phyloP scores from a whole-genome alignment of 2,329 filamentous ascomycete genomes.

The Aureobasidium sp. region DNA sequence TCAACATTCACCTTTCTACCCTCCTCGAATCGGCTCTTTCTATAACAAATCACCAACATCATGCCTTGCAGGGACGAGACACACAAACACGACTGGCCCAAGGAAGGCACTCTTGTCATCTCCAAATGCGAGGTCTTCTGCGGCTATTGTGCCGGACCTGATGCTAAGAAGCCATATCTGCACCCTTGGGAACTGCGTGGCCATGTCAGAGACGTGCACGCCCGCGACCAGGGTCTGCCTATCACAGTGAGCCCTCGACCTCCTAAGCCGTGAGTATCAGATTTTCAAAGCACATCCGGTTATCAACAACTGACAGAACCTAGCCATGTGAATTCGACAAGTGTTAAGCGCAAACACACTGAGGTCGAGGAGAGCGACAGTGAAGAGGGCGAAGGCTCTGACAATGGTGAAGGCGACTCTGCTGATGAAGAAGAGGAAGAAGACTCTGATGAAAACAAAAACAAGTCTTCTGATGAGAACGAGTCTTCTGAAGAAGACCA shows the following conservation, averaged over 20 bases:
- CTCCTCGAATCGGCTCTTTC: not conserved
- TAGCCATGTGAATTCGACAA: not conserved
- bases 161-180: not conserved
- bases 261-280: not conserved
- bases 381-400: not conserved
- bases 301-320: not conserved
- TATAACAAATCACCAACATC: not conserved
- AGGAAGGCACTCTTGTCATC: not conserved
- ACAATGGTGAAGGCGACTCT: not conserved
- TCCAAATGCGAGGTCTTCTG: slow-evolving; percentile 3
- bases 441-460: not conserved
- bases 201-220: not conserved
- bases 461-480: not conserved
- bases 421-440: not conserved
- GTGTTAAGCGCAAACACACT: not conserved
- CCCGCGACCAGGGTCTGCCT: not conserved
- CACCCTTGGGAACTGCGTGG: not conserved
- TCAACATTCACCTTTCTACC: not conserved
- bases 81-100: not conserved
- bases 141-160: not conserved
- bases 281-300: not conserved
- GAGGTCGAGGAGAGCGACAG: not conserved
- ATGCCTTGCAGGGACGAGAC: slow-evolving; percentile 1
- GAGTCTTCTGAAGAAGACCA: not conserved
- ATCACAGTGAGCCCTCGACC: slow-evolving; percentile 2